phyloP scores from a whole-genome alignment of 805 yeast genomes.

The Starmerella stigmatis region DNA sequence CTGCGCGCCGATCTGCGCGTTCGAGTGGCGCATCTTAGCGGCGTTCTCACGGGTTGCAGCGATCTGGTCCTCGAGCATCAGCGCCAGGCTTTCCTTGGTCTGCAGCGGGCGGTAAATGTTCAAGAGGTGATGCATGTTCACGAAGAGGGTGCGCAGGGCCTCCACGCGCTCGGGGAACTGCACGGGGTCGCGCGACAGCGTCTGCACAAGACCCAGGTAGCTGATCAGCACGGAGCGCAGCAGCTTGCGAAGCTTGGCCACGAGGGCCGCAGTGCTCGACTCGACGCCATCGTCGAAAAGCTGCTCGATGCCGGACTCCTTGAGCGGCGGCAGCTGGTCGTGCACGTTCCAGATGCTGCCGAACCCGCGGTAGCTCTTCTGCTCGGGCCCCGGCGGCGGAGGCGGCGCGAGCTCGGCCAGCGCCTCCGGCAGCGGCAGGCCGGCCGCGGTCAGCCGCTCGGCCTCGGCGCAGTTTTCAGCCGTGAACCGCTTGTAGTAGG shows the following conservation, averaged over 20 bases:
- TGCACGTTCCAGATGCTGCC: slow-evolving; percentile 78
- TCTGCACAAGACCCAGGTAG: slow-evolving; percentile 71
- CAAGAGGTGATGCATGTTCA: slow-evolving; percentile 82
- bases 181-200: slow-evolving; percentile 63
- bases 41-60: slow-evolving; percentile 24
- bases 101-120: slow-evolving; percentile 95
- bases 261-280: slow-evolving; percentile 18
- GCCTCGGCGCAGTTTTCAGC: slow-evolving; percentile 38
- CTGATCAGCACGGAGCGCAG: slow-evolving; percentile 68
- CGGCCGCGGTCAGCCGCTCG: slow-evolving; percentile 15
- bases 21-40: slow-evolving; percentile 33
- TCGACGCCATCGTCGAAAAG: slow-evolving; percentile 40
- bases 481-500: slow-evolving; percentile 64
- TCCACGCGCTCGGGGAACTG: slow-evolving; percentile 56
- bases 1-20: slow-evolving; percentile 35
- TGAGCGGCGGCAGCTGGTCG: slow-evolving; percentile 66
- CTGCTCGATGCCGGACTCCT: slow-evolving; percentile 68
- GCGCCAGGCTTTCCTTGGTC: slow-evolving; percentile 75
- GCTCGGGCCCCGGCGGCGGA: slow-evolving; percentile 27
- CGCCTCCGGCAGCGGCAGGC: slow-evolving; percentile 7
- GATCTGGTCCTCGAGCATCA: slow-evolving; percentile 61
- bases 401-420: slow-evolving; percentile 29
- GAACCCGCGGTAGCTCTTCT: slow-evolving; percentile 63
- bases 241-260: slow-evolving; percentile 59
- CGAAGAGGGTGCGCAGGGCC: slow-evolving; percentile 63